Evolutionary conservation across 1,139 yeast species (phyloP), one percentile per base, ranked within the genome.

Genomic region (Lodderomyces margitis): DNA sequence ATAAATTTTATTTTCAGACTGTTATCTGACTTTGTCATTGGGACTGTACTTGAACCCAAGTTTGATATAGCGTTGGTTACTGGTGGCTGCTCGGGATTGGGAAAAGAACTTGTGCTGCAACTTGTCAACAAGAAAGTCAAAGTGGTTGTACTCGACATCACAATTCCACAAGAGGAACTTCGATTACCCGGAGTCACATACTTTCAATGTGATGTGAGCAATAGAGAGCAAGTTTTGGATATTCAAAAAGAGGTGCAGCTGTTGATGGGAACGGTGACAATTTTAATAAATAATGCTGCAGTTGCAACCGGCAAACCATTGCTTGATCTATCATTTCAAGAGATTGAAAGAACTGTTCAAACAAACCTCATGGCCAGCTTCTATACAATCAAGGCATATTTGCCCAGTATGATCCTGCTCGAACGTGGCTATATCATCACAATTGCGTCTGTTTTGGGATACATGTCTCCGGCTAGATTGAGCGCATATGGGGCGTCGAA

Each of bases 401-500:
- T 89, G 8, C 95, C 96, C 0, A 78, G 66, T 32, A 87, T 91
- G 94, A 48, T 85, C 3, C 57, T 53, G n/a, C 49, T 58, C 15
- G 68, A 72, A 41, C 67, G 94, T 34, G 96, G 97, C 0, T 87
- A 83, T 56, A 73, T 92, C 14, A 80, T 91, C 21, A 86, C 91
- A 3, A 68, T 91, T 27, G 88, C 92, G 0, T 87, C 96, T 0
- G 87, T 87, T 0, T 67, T 91, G 43, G 97, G 96, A 0, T 82
- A 84, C 48, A 73, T 86, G 70, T 77, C 95, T 0, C 97, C 97
- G 0, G 92, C 96, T 5, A 68, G 83, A 25, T 67, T 87, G 43
- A 78, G 86, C 50, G 87, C 87, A 0, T 91, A 91, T 54, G 96
- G 96, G 0, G 96, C 97, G 0, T 78, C 95, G 7, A 91, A 91